Conservation (phyloP, 108 stramenopile species). For the Discostella stelligeroides region DNA sequence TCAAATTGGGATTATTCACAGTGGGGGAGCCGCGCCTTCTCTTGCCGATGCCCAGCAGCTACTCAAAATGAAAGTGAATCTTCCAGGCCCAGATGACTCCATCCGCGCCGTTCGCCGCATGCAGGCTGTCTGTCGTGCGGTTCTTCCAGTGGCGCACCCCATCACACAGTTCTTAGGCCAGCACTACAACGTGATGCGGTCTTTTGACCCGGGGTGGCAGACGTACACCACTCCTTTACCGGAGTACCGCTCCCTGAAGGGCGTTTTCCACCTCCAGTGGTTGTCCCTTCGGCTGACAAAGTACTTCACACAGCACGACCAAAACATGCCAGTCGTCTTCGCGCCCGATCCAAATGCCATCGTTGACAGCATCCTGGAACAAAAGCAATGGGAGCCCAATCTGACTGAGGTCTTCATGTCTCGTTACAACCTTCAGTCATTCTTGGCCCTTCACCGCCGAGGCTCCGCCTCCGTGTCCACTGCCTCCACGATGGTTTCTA, state of each 20-base stretch:
- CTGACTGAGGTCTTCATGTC: background rate
- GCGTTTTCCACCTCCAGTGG: conserved; percentile 1
- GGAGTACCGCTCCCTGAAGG: background rate
- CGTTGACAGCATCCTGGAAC: background rate
- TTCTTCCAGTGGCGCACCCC: no score
- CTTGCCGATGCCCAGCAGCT: no score
- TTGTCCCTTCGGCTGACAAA: background rate
- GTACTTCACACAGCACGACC: background rate
- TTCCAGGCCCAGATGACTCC: no score
- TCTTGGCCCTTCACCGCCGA: background rate
- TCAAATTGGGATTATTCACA: no score
- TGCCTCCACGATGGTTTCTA: background rate
- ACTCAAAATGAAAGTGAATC: no score
- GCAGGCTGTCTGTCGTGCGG: no score
- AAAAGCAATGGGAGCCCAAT: background rate
- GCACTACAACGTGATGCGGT: no score
- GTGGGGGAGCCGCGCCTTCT: no score
- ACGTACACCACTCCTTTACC: no score
- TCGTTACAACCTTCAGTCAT: background rate
- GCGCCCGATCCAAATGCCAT: background rate
- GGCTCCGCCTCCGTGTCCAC: background rate
- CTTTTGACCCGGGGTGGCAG: background rate
- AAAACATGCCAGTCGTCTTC: no score
- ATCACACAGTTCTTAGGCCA: no score
- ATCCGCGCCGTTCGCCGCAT: no score